phyloP scores from a whole-genome alignment of 345 rosid genomes.

The Dipteronia sinensis region DNA sequence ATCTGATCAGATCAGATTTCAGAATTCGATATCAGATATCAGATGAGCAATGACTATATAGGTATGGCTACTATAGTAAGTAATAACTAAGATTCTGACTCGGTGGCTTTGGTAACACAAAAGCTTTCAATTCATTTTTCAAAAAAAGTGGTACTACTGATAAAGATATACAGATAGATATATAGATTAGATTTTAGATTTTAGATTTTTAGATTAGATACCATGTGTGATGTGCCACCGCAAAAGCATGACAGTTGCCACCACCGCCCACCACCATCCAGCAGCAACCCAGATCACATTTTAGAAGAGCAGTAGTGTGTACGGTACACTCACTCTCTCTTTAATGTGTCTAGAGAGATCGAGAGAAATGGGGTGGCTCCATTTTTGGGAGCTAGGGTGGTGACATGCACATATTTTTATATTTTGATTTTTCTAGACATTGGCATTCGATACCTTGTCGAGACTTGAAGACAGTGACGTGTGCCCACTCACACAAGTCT shows the following conservation, averaged over 20 bases:
- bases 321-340: neutral
- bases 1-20: too few species aligned
- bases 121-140: neutral
- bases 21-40: too few species aligned
- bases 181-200: neutral
- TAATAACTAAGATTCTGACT: neutral
- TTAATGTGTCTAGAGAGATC: neutral
- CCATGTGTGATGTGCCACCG: slow-evolving; percentile 26
- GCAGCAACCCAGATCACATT: neutral
- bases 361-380: neutral
- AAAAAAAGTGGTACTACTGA: neutral
- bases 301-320: neutral
- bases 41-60: too few species aligned
- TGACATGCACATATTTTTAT: neutral
- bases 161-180: neutral
- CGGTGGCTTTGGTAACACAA: slow-evolving; percentile 21
- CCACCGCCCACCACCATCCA: too few species aligned
- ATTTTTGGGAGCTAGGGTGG: neutral
- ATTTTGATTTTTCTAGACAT: slow-evolving; percentile 5
- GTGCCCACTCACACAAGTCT: slow-evolving; percentile 6
- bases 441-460: slow-evolving; percentile 36
- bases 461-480: slow-evolving; percentile 42
- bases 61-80: neutral
- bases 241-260: neutral
- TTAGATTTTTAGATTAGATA: neutral